Conservation (phyloP, 306 rosid genomes). For the Vigna reflexopilosa region DNA sequence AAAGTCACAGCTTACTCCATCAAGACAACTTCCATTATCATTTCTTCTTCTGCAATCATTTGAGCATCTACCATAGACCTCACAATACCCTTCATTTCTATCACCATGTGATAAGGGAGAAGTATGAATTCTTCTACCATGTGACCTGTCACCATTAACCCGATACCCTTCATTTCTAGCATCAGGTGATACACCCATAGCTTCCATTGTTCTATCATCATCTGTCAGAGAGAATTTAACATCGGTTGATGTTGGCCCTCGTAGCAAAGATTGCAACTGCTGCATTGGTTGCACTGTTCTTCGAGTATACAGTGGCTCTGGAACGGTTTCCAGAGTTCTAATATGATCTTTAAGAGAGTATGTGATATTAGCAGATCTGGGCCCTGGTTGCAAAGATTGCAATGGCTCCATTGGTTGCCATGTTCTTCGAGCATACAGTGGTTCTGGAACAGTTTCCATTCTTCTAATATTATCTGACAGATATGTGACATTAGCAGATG, state of each 20-base stretch:
- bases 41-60: not conserved
- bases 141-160: too few relatives aligned
- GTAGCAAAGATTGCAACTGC: conserved; percentile 26
- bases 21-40: conserved; percentile 14
- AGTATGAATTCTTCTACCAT: conserved; percentile 1
- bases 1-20: not conserved
- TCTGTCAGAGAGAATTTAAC: conserved; percentile 9
- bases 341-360: conserved; percentile 3
- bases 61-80: conserved; percentile 25
- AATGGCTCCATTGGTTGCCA: conserved; percentile 27
- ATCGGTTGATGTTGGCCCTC: not conserved
- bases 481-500: too few relatives aligned
- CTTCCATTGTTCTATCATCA: conserved; percentile 2
- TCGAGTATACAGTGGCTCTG: not conserved
- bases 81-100: conserved; percentile 28
- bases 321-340: conserved; percentile 1
- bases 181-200: not conserved
- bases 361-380: not conserved
- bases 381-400: conserved; percentile 20
- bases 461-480: too few relatives aligned
- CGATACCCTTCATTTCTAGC: conserved; percentile 22
- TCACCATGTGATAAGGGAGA: conserved; percentile 17
- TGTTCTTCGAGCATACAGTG: too few relatives aligned
- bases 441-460: too few relatives aligned
- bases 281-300: conserved; percentile 24